A percentile compares a stretch with the other conserved stretches of the same genome.
Conservation (phyloP, 1,284 basidiomycete species). For the Boletus nobilissimus region DNA sequence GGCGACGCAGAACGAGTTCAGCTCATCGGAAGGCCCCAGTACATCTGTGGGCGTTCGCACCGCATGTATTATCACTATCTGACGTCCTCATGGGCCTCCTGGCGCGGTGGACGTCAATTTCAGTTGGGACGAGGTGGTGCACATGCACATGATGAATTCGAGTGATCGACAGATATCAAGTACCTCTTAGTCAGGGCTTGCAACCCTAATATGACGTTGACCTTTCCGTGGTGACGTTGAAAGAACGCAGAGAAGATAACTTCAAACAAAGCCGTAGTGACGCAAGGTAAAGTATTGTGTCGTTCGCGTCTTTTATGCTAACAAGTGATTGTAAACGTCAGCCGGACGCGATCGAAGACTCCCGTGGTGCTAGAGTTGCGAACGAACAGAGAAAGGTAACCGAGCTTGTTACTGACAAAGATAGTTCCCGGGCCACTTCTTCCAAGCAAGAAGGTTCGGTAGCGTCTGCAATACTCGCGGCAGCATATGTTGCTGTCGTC, state of each 20-base stretch:
- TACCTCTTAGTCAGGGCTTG: slow-evolving; percentile 34
- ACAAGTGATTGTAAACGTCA: slow-evolving; percentile 11
- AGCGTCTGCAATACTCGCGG: slow-evolving; percentile 22
- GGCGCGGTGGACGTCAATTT: not conserved
- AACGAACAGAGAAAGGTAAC: not conserved
- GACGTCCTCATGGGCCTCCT: slow-evolving; percentile 26
- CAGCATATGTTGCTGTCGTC: slow-evolving; percentile 21
- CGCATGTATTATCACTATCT: not conserved
- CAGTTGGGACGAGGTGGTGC: slow-evolving; percentile 22
- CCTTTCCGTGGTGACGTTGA: not conserved
- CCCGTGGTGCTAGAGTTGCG: not conserved
- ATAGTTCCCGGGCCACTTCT: not conserved
- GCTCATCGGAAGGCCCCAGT: not conserved
- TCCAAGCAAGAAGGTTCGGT: slow-evolving; percentile 23
- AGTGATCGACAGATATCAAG: slow-evolving; percentile 26
- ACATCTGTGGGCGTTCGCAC: slow-evolving; percentile 19
- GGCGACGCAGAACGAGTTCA: not conserved
- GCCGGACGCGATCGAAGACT: not conserved
- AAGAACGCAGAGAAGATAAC: not conserved
- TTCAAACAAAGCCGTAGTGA: not conserved
- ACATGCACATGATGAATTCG: not conserved
- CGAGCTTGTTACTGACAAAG: not conserved
- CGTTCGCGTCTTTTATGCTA: not conserved
- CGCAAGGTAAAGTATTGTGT: slow-evolving; percentile 13
- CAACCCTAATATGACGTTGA: not conserved